Base-by-base conservation (phyloP, 805 yeast species). In the Spencermartinsiella europaea region DNA sequence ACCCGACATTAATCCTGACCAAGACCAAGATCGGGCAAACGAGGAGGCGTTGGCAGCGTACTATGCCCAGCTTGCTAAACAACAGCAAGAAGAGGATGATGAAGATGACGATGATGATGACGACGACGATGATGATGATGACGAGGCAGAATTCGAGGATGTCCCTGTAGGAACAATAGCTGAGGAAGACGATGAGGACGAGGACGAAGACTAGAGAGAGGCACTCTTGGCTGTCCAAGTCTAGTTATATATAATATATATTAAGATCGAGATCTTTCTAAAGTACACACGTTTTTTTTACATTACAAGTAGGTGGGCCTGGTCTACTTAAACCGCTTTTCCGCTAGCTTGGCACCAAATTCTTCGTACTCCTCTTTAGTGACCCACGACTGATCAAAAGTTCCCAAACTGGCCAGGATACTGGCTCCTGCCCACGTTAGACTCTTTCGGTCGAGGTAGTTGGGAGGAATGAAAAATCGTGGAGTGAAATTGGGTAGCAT, bases 401-500 rank as follows among this genome's bases (percentile, higher is more conserved):
- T 72, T 41, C 82, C 77, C 71, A 79, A 73, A 38, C 76, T 73
- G 12, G 84, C 80, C 54, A 83, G 71, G 51, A 80, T 80, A 47
- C 81, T 76, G 0, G 88, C 87, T n/a, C 89, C 89, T 25, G 81
- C 66, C 89, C 89, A 82, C 20, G 76, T 70, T 42, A 82, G 77
- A 52, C 71, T 76, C 51, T 72, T 77, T 51, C 81, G 72, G 50
- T 83, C 88, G 57, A 66, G 61, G 4, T 69, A 54, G 45, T 65
- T 70, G 10, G 69, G 70, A 31, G 74, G 67, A 38, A 65, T 55
- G 28, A 65, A 69, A 17, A 73, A 69, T 47, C 68, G 63, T 50
- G 68, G 67, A 44, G 61, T 66, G 60, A 63, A 74, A 62, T 72
- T 74, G 4, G 84, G 83, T 56, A 80, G 75, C 51, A 72, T 66